Base-by-base conservation (phyloP, 1,139 yeast species). In the Sugiyamaella sp. region DNA sequence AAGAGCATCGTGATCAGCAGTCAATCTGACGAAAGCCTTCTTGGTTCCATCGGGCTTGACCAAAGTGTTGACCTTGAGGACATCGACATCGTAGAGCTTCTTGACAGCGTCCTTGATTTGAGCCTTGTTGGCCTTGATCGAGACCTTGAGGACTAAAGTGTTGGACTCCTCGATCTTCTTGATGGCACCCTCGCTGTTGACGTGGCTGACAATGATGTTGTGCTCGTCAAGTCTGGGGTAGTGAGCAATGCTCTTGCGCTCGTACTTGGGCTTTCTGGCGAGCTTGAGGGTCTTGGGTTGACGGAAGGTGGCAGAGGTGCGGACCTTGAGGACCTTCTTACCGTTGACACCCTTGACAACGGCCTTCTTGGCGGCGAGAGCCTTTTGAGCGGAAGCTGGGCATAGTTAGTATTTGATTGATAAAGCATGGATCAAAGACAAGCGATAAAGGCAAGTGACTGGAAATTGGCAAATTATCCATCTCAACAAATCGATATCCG, bases 141-240 rank as follows among this genome's bases (percentile, higher is more conserved):
- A 93, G 76, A 93, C 98, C 81, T 88, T 95, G 93, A 93, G 90
- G 68, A 95, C 99, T 76, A 93, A 86, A 72, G 96, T 93, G 95
- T 93, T 93, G 80, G 96, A 90, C 76, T 90, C 97, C 84, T 95
- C 99, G 75, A 93, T 97, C 85, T 90, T 89, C 88, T 93, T 93
- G 88, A 95, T 90, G 75, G 99, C 97, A 67, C 96, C 89, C 84
- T 93, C 99, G 70, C 96, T 84, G 77, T 95, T 95, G 79, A 93
- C 86, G 82, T 97, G 98, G 71, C 90, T 81, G 77, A 88, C 88
- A 74, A 93, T 85, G 75, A 91, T 79, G 82, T 89, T 90, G 95
- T 88, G 88, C 72, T 95, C 89, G 78, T 95, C 99, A 74, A 89
- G 78, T 84, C 98, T 91, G 80, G 87, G 85, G 86, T 86, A 86